A percentile compares a stretch with the other conserved stretches of the same genome.
These are phyloP conservation scores for Solanum stenotomum DNA, from an alignment of 257 asterid species.

Conservation along the genomic window DNA sequence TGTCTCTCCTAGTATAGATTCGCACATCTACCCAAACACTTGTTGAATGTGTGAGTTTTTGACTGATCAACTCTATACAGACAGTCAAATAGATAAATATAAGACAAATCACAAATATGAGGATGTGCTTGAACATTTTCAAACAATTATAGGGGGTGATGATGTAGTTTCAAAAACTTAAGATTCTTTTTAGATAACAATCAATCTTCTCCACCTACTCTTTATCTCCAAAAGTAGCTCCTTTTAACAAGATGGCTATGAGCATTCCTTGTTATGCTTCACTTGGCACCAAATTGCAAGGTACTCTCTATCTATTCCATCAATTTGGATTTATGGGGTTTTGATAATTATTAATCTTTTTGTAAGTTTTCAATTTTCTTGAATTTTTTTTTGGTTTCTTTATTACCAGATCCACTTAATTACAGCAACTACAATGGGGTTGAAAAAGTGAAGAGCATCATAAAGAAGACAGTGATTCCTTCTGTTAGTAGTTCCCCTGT, in stretches of 20 bases:
- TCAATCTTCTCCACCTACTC: not conserved
- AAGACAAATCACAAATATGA: not conserved
- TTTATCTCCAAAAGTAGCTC: not conserved
- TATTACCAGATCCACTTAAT: constrained; percentile 24
- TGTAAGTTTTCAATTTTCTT: not conserved
- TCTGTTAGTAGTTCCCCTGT: constrained; percentile 44
- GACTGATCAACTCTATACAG: not conserved
- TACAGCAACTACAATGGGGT: constrained; percentile 28
- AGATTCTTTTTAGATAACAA: not conserved
- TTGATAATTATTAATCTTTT: not conserved
- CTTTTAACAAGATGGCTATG: constrained; percentile 18
- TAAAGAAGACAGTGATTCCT: constrained; percentile 41
- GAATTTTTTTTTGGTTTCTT: not conserved
- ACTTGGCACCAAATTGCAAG: constrained; percentile 23
- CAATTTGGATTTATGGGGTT: not conserved
- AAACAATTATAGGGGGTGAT: not conserved
- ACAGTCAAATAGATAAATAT: not conserved
- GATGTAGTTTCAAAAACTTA: not conserved
- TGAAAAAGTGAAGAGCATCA: constrained; percentile 39
- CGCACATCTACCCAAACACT: not conserved
- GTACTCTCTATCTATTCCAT: constrained; percentile 4
- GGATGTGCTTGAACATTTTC: not conserved
- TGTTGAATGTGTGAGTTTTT: not conserved
- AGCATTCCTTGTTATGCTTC: constrained; percentile 35
- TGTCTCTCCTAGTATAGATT: not conserved